These are phyloP conservation scores for Kwoniella newhampshirensis DNA, from an alignment of 768 basidiomycete species.

Conservation along the genomic window DNA sequence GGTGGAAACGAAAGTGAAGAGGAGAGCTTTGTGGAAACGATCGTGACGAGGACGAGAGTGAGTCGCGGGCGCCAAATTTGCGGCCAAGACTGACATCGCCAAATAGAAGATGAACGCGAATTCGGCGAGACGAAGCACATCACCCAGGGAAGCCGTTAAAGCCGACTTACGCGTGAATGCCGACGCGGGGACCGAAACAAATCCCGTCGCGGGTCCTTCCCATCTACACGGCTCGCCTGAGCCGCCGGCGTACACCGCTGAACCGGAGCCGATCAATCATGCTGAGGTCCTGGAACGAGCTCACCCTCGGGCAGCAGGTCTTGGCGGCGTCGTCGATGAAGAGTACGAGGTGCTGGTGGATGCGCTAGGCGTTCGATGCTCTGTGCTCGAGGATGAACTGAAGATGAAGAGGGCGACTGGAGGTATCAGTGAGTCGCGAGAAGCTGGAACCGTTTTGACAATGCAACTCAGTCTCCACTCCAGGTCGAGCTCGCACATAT, in stretches of 20 bases:
- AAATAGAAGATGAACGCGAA: slow-evolving; percentile 60
- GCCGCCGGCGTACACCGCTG: slow-evolving; percentile 46
- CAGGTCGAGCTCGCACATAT: slow-evolving; percentile 4
- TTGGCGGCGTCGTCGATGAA: slow-evolving; percentile 26
- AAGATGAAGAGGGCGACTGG: slow-evolving; percentile 22
- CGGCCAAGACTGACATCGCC: slow-evolving; percentile 9
- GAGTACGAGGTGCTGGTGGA: slow-evolving; percentile 37
- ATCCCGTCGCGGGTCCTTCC: slow-evolving; percentile 50
- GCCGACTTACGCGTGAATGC: slow-evolving; percentile 66
- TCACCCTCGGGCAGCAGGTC: slow-evolving; percentile 27
- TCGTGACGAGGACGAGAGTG: slow-evolving; percentile 69
- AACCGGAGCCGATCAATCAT: slow-evolving; percentile 36
- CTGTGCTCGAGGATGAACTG: slow-evolving; percentile 38
- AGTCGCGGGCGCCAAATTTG: slow-evolving; percentile 36
- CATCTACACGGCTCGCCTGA: slow-evolving; percentile 2
- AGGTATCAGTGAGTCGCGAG: slow-evolving; percentile 13
- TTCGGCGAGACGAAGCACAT: slow-evolving; percentile 6
- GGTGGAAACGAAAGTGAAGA: slow-evolving; percentile 54
- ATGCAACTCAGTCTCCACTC: slow-evolving; percentile 3
- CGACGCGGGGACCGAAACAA: slow-evolving; percentile 71
- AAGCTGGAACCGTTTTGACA: not conserved
- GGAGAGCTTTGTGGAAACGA: slow-evolving; percentile 67
- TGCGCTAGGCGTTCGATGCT: slow-evolving; percentile 35
- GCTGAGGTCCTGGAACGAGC: slow-evolving; percentile 32
- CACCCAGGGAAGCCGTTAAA: slow-evolving; percentile 27